phyloP scores from a whole-genome alignment of 2,329 filamentous ascomycete genomes.

The Botrytis hyacinthi region DNA sequence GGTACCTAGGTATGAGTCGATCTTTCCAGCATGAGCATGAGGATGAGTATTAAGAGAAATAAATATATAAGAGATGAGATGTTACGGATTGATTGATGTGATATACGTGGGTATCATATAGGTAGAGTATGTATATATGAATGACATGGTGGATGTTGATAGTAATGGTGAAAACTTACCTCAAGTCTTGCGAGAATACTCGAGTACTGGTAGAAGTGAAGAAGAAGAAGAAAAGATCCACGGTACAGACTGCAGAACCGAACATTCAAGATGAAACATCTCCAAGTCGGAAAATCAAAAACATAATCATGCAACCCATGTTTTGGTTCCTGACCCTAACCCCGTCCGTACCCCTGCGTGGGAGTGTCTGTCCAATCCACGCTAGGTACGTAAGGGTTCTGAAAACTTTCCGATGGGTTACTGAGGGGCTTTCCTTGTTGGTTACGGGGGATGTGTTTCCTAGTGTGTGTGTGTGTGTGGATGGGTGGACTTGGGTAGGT shows the following conservation, averaged over 20 bases:
- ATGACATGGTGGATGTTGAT: too few relatives aligned
- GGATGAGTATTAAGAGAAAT: background rate
- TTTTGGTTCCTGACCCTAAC: background rate
- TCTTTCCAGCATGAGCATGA: too few relatives aligned
- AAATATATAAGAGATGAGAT: background rate
- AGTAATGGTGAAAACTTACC: too few relatives aligned
- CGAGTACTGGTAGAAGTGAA: too few relatives aligned
- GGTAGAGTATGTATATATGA: too few relatives aligned
- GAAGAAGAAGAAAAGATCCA: too few relatives aligned
- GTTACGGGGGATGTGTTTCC: background rate
- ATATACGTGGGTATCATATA: too few relatives aligned
- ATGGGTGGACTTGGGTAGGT: too few relatives aligned
- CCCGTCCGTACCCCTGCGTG: too few relatives aligned
- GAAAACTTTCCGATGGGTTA: background rate
- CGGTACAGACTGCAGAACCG: too few relatives aligned
- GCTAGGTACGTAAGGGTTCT: background rate
- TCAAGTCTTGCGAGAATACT: too few relatives aligned
- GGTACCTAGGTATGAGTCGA: background rate
- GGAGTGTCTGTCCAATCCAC: too few relatives aligned
- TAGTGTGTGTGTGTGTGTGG: background rate
- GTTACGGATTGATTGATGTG: background rate
- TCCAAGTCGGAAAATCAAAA: background rate
- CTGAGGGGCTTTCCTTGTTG: background rate
- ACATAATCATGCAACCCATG: background rate
- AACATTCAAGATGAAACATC: background rate